Percentiles rank a stretch among this genome's conserved stretches.
phyloP scores from a whole-genome alignment of 2,329 filamentous ascomycete species.

The Aspergillus alliaceus region DNA sequence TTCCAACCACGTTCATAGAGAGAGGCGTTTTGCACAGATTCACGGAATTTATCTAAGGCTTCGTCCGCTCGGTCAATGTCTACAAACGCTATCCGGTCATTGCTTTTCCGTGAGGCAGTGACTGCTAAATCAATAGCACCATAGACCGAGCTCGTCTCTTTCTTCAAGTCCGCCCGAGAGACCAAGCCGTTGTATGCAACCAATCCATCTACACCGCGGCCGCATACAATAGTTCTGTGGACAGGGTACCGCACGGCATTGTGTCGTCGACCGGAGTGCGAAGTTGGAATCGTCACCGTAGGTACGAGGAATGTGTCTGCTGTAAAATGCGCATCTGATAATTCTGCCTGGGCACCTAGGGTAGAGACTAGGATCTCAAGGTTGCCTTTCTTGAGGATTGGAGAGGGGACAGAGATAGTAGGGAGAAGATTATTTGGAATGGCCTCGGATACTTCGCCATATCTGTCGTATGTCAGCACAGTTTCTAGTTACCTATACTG shows the following conservation, averaged over 20 bases:
- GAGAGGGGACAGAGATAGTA: constrained; percentile 57
- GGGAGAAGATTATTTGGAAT: constrained; percentile 53
- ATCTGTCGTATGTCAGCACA: constrained; percentile 38
- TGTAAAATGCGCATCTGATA: constrained; percentile 50
- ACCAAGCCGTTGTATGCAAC: constrained; percentile 36
- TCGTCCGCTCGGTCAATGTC: constrained; percentile 63
- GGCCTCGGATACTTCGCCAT: constrained; percentile 53
- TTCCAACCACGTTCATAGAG: constrained; percentile 75
- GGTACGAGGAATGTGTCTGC: constrained; percentile 73
- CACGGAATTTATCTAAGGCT: constrained; percentile 67
- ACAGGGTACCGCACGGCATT: constrained; percentile 76
- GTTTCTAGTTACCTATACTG: background rate
- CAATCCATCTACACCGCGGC: constrained; percentile 69
- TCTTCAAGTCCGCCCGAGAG: constrained; percentile 30
- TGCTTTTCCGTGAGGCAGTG: constrained; percentile 34
- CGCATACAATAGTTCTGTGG: constrained; percentile 75
- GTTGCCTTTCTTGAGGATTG: constrained; percentile 54
- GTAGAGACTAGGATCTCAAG: constrained; percentile 62
- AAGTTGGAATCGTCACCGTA: constrained; percentile 66
- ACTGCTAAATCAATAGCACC: constrained; percentile 48
- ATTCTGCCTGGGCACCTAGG: constrained; percentile 49
- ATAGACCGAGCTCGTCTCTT: constrained; percentile 32
- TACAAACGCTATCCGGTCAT: constrained; percentile 50
- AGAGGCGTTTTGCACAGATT: constrained; percentile 67
- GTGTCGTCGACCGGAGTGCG: constrained; percentile 62